Evolutionary conservation across 129 eudicot genomes (phyloP), one percentile per base, ranked within the genome.

Genomic region (Solidago caesia): DNA sequence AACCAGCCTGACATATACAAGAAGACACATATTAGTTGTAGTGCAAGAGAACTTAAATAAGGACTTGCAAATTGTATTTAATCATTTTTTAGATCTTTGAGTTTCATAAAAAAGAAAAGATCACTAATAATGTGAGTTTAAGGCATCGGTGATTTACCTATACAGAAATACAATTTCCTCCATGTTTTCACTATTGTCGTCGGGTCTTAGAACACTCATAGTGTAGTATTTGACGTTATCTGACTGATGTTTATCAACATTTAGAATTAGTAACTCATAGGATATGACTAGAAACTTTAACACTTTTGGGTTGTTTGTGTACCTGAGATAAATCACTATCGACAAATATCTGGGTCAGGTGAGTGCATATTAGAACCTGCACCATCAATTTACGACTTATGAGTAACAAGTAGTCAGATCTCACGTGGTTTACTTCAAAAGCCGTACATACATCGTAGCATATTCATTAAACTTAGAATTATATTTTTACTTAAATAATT

Each of bases 131-230:
- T 8, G 14, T 41, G 33, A 64, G 5, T 62, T 14, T 25, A 72
- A 65, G 53, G 45, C 53, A 53, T 59, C 41, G 68, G 8, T 46
- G 75, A 44, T 45, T 21, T 84, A 90, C 96, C 92, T 88, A 67
- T 94, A 94, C 39, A 90, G 67, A 80, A 94, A 88, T 33, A 90
- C 93, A 70, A 94, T 88, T 72, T 90, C 97, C 59, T 85, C 96
- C 47, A 81, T 77, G 33, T 83, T 84, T 66, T 82, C 77, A 75
- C 77, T 44, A 71, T 60, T 80, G 62, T 88, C 82, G 52, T 83
- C 89, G 1, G 97, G 97, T 78, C 96, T 88, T 63, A 90, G 77
- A 82, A 94, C 88, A 66, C 96, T 94, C 98, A 94, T 94, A 51
- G 98, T 90, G 83, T 82, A 87, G 85, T 82, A 90, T 84, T 86